phyloP scores from a whole-genome alignment of 345 rosid genomes.

The Laguncularia racemosa region DNA sequence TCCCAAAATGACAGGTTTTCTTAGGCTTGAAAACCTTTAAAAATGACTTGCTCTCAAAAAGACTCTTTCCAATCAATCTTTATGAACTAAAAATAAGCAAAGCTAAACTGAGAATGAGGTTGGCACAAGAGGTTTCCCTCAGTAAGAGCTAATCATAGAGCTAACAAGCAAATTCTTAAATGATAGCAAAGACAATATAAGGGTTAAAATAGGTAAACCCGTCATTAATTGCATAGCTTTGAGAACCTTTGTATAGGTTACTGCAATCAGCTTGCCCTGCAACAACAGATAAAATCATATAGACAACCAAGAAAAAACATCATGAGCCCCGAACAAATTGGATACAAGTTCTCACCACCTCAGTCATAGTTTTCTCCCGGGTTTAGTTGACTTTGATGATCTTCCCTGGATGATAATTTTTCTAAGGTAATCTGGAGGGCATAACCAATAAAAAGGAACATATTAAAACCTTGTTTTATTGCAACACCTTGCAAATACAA shows the following conservation, averaged over 20 bases:
- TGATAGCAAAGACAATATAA: no score
- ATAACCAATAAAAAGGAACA: constrained; percentile 3
- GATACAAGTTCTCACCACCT: constrained; percentile 54
- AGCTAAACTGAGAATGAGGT: no score
- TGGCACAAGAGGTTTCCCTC: no score
- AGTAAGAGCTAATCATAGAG: no score
- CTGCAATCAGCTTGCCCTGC: constrained; percentile 92
- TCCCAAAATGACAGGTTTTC: no score
- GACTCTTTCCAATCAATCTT: no score
- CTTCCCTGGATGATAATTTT: constrained; percentile 98
- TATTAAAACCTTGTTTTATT: neutral
- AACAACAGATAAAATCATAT: neutral
- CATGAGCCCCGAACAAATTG: neutral
- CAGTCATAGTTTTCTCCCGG: constrained; percentile 99
- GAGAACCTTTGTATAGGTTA: constrained; percentile 89
- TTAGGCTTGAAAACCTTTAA: no score
- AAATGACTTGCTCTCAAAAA: no score
- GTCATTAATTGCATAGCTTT: constrained; percentile 99
- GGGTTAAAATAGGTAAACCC: constrained; percentile 32
- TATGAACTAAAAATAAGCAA: no score
- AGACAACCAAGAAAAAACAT: no score
- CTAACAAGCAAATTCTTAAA: no score
- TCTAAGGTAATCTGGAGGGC: constrained; percentile 73
- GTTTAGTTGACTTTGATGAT: constrained; percentile 96
- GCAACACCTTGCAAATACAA: neutral